phyloP scores from a whole-genome alignment of 305 asterid genomes.

The Salvia sclarea region DNA sequence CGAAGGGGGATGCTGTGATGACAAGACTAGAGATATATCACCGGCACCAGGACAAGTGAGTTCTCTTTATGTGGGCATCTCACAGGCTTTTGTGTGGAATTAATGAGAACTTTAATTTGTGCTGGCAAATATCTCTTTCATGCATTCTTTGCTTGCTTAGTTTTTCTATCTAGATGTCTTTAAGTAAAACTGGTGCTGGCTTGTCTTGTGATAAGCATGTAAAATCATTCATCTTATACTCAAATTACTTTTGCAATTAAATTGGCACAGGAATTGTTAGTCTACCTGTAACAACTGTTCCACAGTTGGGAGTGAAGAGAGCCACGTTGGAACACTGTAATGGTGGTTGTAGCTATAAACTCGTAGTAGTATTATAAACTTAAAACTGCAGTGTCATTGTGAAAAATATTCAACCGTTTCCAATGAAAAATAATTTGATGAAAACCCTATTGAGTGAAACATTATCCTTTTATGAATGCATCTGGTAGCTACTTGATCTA shows the following conservation, averaged over 20 bases:
- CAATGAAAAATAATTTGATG: background rate
- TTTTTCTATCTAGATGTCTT: background rate
- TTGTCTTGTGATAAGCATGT: background rate
- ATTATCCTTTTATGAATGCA: constrained; percentile 2
- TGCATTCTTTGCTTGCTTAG: background rate
- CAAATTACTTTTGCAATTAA: background rate
- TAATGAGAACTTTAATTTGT: background rate
- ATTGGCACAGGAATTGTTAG: background rate
- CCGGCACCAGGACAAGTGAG: constrained; percentile 61
- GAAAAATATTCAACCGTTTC: background rate
- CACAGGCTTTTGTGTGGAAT: background rate
- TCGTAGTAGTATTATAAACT: background rate
- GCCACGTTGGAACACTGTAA: background rate
- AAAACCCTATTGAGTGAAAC: constrained; percentile 7
- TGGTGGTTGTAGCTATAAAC: background rate
- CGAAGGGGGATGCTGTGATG: constrained; percentile 45
- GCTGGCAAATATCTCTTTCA: background rate
- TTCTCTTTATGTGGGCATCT: constrained; percentile 26
- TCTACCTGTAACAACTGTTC: background rate
- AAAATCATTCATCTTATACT: constrained; percentile 2
- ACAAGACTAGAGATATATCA: constrained; percentile 70
- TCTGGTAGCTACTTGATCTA: constrained; percentile 2
- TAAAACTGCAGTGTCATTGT: background rate
- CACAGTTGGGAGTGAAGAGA: background rate
- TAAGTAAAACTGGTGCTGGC: background rate